Evolutionary conservation across 345 rosid species (phyloP), one percentile per base, ranked within the genome.

Genomic region (Microcos paniculata): DNA sequence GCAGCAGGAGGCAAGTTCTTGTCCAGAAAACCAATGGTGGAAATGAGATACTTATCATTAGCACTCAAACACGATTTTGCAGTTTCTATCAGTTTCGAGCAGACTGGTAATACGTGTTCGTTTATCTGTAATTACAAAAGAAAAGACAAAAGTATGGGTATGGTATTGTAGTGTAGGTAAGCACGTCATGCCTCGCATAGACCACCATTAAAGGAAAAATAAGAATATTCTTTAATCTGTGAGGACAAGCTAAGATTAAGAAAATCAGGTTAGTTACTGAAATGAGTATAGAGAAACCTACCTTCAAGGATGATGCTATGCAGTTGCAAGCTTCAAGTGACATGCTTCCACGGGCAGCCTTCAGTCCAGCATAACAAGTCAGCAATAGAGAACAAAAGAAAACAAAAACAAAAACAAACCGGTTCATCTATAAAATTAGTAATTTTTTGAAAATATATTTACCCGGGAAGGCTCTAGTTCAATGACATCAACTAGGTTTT

Each of bases 271-370:
- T 7, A 12, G 49, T 52, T 69, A 13, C 8, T 62, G 28, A 23
- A 49, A 48, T 49, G 53, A 48, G 46, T 51, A 15, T 61, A 64
- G 1, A 69, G 51, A 19, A 70, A 74, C 83, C 56, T 88, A 94
- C 98, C 72, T 76, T 76, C 81, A 91, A 82, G 57, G 95, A 86
- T 16, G 87, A 83, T 74, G 88, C 90, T 72, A 94, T 84, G 81
- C 89, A 91, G 82, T 92, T 91, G 87, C 97, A 92, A 80, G 98
- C 92, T 85, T 92, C 98, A 12, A 94, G 97, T 1, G 98, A 96
- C 89, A 92, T 80, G 78, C 74, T 82, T 80, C 98, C 98, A 24
- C 91, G 88, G 68, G 80, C 77, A 73, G 82, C 85, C 98, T 92
- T 78, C n/a, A 70, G 53, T 77, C 57, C 78, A 81, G 79, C 46